These are phyloP conservation scores for Tulasnella sp. DNA, from an alignment of 768 basidiomycete genomes.

Conservation along the genomic window DNA sequence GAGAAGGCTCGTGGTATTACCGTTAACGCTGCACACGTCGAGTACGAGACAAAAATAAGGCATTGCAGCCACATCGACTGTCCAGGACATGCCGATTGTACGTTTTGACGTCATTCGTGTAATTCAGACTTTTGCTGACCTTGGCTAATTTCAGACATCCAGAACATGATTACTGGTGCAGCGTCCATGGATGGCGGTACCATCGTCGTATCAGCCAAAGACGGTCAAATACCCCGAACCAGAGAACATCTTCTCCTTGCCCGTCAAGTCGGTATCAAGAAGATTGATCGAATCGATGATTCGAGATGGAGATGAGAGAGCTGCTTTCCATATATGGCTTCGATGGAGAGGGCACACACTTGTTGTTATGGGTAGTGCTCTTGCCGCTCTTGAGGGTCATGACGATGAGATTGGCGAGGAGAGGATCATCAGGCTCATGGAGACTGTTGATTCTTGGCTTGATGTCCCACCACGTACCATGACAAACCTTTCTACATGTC, in stretches of 20 bases:
- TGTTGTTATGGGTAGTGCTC: constrained; percentile 94
- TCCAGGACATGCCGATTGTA: constrained; percentile 87
- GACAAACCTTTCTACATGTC: constrained; percentile 97
- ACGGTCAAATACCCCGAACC: constrained; percentile 99
- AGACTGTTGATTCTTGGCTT: constrained; percentile 87
- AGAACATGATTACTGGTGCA: constrained; percentile 99
- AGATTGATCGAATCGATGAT: constrained; percentile 89
- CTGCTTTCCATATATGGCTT: constrained; percentile 83
- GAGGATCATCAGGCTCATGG: constrained; percentile 71
- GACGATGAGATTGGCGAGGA: constrained; percentile 49
- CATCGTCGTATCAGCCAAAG: constrained; percentile 94
- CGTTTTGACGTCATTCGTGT: no score
- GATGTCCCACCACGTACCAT: constrained; percentile 84
- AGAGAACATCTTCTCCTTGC: constrained; percentile 95
- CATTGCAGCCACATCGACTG: constrained; percentile 99
- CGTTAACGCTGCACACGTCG: constrained; percentile 96
- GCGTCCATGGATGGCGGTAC: constrained; percentile 96
- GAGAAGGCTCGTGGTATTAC: constrained; percentile 99
- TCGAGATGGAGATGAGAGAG: constrained; percentile 99
- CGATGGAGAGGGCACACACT: constrained; percentile 95
- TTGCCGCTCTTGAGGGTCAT: constrained; percentile 84
- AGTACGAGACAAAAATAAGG: constrained; percentile 81
- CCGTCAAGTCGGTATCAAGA: constrained; percentile 95
- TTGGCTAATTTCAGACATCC: constrained; percentile 48
- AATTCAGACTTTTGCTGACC: neutral